Base-by-base conservation (phyloP, 441 rosid species). In the Macaranga tanarius region DNA sequence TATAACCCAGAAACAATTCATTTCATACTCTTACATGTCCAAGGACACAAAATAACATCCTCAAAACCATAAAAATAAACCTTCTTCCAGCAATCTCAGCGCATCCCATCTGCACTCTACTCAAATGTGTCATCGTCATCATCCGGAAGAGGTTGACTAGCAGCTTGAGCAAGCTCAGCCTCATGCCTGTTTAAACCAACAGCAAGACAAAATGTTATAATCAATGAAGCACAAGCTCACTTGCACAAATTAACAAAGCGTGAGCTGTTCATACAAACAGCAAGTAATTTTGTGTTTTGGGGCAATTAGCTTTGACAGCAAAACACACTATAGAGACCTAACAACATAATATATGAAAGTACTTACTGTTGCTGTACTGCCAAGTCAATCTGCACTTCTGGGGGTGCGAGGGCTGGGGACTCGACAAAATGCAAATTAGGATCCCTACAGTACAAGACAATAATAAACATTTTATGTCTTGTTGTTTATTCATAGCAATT, bases 41-140 rank as follows among this genome's bases (percentile, higher is more conserved):
- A 48, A 70, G 60, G 70, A 57, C 55, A 69, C 45, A 58, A 72
- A 60, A 57, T 66, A 77, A 68, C 66, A 71, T 78, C 73, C 72
- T 68, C 79, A 44, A 71, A 78, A 81, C 42, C 71, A 75, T 69
- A 75, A 42, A 69, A 15, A 19, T 62, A 47, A 25, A 57, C n/a
- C 75, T 52, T 9, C 55, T 66, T 13, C 67, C 71, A 44, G 28
- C 68, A 58, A 69, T 12, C 26, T 19, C 51, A 23, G 52, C n/a
- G 8, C 26, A 67, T 5, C 40, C 16, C 34, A 2, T 71, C 16
- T 9, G 12, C n/a, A 7, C 38, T 70, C 79, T 78, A 91, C 75
- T 87, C 94, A 45, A 89, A 88, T 3, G 89, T 54, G 6, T 92
- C 97, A 25, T 92, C 97, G 58, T 92, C 97, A 0, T 88, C 92